A percentile compares a stretch with the other conserved stretches of the same genome.
Conservation (phyloP, 2,329 filamentous ascomycete genomes). For the Colletotrichum melonis region DNA sequence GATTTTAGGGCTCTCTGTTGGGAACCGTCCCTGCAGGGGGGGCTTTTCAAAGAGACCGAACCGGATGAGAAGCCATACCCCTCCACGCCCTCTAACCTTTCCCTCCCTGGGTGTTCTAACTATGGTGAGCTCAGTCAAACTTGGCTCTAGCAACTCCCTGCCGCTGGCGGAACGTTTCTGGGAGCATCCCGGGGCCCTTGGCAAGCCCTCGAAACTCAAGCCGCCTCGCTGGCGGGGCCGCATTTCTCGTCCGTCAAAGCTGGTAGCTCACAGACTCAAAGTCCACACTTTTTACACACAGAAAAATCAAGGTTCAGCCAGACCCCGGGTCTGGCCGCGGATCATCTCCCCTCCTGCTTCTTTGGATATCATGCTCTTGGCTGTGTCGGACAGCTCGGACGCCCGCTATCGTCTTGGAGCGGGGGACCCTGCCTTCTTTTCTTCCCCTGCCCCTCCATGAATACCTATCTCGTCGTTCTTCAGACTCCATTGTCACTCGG, state of each 20-base stretch:
- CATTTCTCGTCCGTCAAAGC: not conserved
- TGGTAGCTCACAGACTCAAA: not conserved
- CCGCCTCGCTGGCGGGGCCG: not conserved
- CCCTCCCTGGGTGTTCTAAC: too few species aligned
- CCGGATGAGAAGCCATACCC: not conserved
- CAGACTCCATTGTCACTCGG: not conserved
- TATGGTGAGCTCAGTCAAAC: not conserved
- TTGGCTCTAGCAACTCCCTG: not conserved
- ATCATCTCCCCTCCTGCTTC: conserved; percentile 12
- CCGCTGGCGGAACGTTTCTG: not conserved
- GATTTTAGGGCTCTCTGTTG: conserved; percentile 17
- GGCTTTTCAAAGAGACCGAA: not conserved
- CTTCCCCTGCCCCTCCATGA: not conserved
- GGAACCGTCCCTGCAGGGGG: not conserved
- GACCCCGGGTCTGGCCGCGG: conserved; percentile 9
- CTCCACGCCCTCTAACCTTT: too few species aligned
- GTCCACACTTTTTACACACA: not conserved
- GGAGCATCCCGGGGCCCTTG: conserved; percentile 9
- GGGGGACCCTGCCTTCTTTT: not conserved
- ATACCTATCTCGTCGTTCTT: not conserved
- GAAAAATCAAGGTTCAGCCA: conserved; percentile 13
- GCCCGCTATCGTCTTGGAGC: not conserved
- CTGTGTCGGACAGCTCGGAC: conserved; percentile 21
- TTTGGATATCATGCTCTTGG: not conserved
- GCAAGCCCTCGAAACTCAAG: conserved; percentile 13